These are phyloP conservation scores for Sungouiella thailandica DNA, from an alignment of 805 yeast genomes.

Conservation along the genomic window DNA sequence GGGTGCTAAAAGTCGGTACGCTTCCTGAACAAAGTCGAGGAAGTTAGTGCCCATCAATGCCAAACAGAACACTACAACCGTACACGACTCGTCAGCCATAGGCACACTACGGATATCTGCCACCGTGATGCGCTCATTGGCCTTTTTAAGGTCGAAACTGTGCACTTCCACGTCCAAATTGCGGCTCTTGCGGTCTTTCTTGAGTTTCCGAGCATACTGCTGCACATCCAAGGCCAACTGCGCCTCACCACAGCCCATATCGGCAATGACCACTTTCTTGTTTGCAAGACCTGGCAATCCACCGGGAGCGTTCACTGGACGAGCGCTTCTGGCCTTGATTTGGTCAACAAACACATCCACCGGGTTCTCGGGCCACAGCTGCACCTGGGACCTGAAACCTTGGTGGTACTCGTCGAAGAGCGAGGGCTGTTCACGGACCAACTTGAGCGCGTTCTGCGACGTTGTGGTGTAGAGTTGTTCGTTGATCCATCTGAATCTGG, in stretches of 20 bases:
- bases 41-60: conserved; percentile 98
- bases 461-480: conserved; percentile 90
- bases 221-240: conserved; percentile 67
- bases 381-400: conserved; percentile 93
- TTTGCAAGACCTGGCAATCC: conserved; percentile 77
- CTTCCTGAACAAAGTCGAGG: conserved; percentile 86
- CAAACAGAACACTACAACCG: conserved; percentile 87
- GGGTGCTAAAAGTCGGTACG: conserved; percentile 79
- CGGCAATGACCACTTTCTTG: conserved; percentile 77
- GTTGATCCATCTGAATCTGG: conserved; percentile 96
- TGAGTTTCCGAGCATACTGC: conserved; percentile 35
- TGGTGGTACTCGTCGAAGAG: conserved; percentile 91
- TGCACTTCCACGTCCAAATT: conserved; percentile 61
- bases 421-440: conserved; percentile 77
- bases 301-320: conserved; percentile 90
- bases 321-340: conserved; percentile 52
- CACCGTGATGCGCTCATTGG: conserved; percentile 88
- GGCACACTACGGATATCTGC: conserved; percentile 95
- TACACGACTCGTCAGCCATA: conserved; percentile 68
- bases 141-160: conserved; percentile 86
- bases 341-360: conserved; percentile 83
- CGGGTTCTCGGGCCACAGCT: conserved; percentile 98
- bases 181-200: conserved; percentile 26
- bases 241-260: conserved; percentile 99
- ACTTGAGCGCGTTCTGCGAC: conserved; percentile 68